These are phyloP conservation scores for Calonectria crousiana DNA, from an alignment of 2,329 filamentous ascomycete species.

Conservation along the genomic window DNA sequence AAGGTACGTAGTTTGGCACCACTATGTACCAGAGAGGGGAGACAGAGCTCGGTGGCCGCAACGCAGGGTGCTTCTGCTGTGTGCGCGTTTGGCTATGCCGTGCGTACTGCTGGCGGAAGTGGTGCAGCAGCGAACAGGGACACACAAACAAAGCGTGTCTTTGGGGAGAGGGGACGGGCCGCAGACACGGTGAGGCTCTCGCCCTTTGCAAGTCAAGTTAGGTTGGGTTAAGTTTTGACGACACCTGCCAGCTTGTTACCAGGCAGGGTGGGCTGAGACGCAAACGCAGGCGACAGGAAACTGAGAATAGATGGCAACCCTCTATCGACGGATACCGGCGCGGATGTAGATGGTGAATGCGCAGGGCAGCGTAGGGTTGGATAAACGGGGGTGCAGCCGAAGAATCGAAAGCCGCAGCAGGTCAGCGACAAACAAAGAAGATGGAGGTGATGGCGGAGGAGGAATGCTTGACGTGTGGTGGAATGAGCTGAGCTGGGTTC, in stretches of 20 bases:
- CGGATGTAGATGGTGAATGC: slow-evolving; percentile 10
- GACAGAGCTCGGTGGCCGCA: slow-evolving; percentile 25
- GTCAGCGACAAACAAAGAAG: slow-evolving; percentile 33
- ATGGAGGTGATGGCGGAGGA: slow-evolving; percentile 45
- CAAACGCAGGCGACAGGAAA: slow-evolving; percentile 28
- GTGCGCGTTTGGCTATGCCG: slow-evolving; percentile 34
- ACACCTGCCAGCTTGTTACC: slow-evolving; percentile 17
- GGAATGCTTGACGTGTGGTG: slow-evolving; percentile 44
- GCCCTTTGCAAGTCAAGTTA: slow-evolving; percentile 26
- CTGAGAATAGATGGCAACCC: slow-evolving; percentile 10
- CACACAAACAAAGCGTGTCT: slow-evolving; percentile 30
- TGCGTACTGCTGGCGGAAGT: slow-evolving; percentile 38
- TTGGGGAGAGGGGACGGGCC: slow-evolving; percentile 29
- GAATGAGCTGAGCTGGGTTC: slow-evolving; percentile 43
- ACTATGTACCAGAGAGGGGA: slow-evolving; percentile 2
- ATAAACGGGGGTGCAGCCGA: slow-evolving; percentile 23
- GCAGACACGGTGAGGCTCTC: slow-evolving; percentile 31
- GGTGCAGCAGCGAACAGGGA: slow-evolving; percentile 41
- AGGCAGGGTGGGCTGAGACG: slow-evolving; percentile 26
- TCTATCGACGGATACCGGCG: slow-evolving; percentile 1
- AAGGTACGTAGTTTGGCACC: slow-evolving; percentile 16
- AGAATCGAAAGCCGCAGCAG: slow-evolving; percentile 34
- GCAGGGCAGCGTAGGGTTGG: slow-evolving; percentile 27
- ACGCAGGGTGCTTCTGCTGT: slow-evolving; percentile 33
- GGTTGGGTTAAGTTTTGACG: slow-evolving; percentile 29